These are phyloP conservation scores for Takakia lepidozioides DNA, from an alignment of 225 moss, liverwort and hornwort genomes.

Conservation along the genomic window DNA sequence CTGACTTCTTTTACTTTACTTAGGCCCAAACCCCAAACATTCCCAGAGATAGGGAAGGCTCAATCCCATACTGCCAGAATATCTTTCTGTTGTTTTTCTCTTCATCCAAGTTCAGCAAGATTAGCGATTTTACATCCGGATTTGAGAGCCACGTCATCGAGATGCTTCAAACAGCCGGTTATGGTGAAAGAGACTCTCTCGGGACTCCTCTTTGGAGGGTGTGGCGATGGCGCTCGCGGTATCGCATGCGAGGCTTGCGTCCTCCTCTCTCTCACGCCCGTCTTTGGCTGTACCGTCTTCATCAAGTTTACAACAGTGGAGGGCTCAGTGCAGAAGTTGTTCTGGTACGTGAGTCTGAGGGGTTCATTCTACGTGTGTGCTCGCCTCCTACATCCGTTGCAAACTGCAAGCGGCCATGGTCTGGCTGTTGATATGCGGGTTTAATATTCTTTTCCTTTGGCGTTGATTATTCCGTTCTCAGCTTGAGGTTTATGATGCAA, in stretches of 20 bases:
- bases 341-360: background rate
- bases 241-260: background rate
- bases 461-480: background rate
- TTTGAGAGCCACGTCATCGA: no score
- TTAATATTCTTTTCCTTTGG: background rate
- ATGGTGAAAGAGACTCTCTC: no score
- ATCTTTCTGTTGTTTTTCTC: no score
- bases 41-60: no score
- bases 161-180: no score
- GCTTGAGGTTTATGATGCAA: background rate
- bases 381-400: background rate
- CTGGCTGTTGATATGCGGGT: background rate
- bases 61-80: no score
- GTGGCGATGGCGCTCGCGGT: conserved; percentile 3
- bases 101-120: no score
- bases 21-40: no score
- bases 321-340: background rate
- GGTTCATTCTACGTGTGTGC: background rate
- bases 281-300: background rate
- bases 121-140: no score
- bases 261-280: background rate
- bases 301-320: background rate
- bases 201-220: no score
- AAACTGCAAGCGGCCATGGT: background rate
- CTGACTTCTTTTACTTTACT: no score